These are phyloP conservation scores for Magnaporthiopsis rhizophila DNA, from an alignment of 2,329 filamentous ascomycete species.

Conservation along the genomic window DNA sequence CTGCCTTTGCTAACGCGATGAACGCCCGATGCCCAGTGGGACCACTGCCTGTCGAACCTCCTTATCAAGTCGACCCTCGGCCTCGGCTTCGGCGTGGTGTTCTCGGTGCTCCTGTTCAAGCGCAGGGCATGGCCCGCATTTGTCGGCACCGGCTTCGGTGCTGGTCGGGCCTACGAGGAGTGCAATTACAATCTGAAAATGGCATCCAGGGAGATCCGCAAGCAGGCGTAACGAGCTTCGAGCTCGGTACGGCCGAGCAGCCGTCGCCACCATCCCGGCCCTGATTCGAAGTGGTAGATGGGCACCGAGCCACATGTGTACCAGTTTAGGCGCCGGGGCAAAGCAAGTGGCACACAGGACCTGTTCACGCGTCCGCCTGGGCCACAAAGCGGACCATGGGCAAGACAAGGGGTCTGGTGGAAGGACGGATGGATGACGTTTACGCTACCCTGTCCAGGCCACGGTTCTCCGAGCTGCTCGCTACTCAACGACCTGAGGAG, in stretches of 20 bases:
- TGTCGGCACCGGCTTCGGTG: constrained; percentile 88
- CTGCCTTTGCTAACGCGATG: constrained; percentile 10
- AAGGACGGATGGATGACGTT: not conserved
- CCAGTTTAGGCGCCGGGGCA: not conserved
- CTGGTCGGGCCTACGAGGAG: constrained; percentile 95
- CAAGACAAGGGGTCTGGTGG: not conserved
- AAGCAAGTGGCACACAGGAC: not conserved
- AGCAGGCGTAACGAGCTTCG: constrained; percentile 30
- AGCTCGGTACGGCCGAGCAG: not conserved
- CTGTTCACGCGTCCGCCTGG: not conserved
- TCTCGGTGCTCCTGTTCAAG: constrained; percentile 97
- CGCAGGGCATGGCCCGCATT: constrained; percentile 97
- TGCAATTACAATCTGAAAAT: constrained; percentile 75
- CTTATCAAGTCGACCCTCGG: constrained; percentile 95
- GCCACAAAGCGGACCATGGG: not conserved
- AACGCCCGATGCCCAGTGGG: constrained; percentile 60
- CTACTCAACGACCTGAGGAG: not conserved
- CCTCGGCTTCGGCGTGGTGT: constrained; percentile 94
- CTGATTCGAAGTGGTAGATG: not conserved
- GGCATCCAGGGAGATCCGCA: constrained; percentile 50
- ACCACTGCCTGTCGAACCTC: constrained; percentile 94
- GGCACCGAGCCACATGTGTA: not conserved
- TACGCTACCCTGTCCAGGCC: not conserved
- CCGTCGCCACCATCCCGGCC: no score
- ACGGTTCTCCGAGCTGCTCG: not conserved